These are phyloP conservation scores for Cystobasidium slooffiae DNA, from an alignment of 1,284 basidiomycete species.

Conservation along the genomic window DNA sequence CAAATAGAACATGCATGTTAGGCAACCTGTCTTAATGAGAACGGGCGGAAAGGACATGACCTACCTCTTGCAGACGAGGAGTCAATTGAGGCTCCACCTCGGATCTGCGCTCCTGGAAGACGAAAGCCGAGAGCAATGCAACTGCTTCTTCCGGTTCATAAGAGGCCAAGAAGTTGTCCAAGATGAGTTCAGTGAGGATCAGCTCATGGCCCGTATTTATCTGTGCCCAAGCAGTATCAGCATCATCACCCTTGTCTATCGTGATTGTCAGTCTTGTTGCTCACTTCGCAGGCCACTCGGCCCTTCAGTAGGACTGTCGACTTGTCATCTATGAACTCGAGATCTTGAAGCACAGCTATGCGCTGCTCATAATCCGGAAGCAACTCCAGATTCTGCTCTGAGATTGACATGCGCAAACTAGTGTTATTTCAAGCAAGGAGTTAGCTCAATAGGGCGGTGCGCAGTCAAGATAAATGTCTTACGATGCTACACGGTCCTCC, in stretches of 20 bases:
- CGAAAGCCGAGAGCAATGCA: conserved; percentile 92
- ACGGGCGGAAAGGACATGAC: conserved; percentile 12
- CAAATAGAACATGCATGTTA: background rate
- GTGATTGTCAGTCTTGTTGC: conserved; percentile 29
- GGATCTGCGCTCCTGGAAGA: conserved; percentile 92
- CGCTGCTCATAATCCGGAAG: conserved; percentile 97
- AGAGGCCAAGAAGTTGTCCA: conserved; percentile 87
- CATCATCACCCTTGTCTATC: no score
- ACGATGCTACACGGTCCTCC: conserved; percentile 69
- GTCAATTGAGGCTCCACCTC: conserved; percentile 81
- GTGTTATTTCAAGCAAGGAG: background rate
- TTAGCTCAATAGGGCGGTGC: no score
- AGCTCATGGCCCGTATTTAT: conserved; percentile 98
- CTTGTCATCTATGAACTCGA: conserved; percentile 91
- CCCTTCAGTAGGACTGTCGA: conserved; percentile 95
- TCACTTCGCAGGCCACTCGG: conserved; percentile 93
- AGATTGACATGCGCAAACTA: conserved; percentile 60
- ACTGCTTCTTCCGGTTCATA: conserved; percentile 96
- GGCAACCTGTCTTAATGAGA: background rate
- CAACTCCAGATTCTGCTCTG: conserved; percentile 94
- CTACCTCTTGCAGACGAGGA: conserved; percentile 69
- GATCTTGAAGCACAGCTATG: conserved; percentile 84
- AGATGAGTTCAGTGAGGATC: conserved; percentile 91
- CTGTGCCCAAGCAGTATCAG: conserved; percentile 58
- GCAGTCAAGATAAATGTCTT: background rate